Percentiles rank a stretch among this genome's conserved stretches.
These are phyloP conservation scores for Crithidia expoeki DNA, from an alignment of 208 protist species.

Conservation along the genomic window DNA sequence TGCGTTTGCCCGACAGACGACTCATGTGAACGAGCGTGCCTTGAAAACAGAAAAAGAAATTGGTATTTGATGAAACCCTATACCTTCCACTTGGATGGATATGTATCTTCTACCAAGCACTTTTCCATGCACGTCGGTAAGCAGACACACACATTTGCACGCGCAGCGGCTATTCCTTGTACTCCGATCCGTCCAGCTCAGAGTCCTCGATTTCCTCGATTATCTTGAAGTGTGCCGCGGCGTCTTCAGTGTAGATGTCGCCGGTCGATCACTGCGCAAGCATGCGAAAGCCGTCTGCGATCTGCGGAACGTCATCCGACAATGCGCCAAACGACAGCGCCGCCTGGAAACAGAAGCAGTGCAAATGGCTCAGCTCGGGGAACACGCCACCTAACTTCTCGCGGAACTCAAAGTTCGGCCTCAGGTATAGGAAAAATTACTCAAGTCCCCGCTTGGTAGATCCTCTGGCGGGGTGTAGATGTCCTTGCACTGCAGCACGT, in stretches of 20 bases:
- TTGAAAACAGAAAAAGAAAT: background rate
- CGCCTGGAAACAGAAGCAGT: slow-evolving; percentile 28
- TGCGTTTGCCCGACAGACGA: background rate
- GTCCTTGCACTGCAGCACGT: slow-evolving; percentile 21
- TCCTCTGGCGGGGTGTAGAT: slow-evolving; percentile 4
- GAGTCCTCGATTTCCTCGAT: slow-evolving; percentile 2
- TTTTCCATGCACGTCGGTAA: background rate
- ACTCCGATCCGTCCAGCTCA: slow-evolving; percentile 10
- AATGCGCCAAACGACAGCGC: slow-evolving; percentile 22
- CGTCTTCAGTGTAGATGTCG: slow-evolving; percentile 3
- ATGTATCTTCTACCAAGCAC: no score
- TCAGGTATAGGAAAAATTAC: slow-evolving; percentile 9
- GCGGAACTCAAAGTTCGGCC: slow-evolving; percentile 18
- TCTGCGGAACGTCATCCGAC: slow-evolving; percentile 17
- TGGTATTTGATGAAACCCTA: no score
- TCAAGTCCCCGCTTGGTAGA: slow-evolving; percentile 14
- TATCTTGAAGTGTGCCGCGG: slow-evolving; percentile 11
- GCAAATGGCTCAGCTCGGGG: slow-evolving; percentile 9
- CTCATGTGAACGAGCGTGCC: background rate
- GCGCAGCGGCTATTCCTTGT: slow-evolving; percentile 14
- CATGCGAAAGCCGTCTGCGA: slow-evolving; percentile 17
- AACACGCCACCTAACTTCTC: slow-evolving; percentile 7
- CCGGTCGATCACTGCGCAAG: slow-evolving; percentile 12
- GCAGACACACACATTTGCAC: background rate
- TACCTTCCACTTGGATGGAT: no score